These are phyloP conservation scores for Lipomyces anomalus DNA, from an alignment of 805 yeast species.

Conservation along the genomic window DNA sequence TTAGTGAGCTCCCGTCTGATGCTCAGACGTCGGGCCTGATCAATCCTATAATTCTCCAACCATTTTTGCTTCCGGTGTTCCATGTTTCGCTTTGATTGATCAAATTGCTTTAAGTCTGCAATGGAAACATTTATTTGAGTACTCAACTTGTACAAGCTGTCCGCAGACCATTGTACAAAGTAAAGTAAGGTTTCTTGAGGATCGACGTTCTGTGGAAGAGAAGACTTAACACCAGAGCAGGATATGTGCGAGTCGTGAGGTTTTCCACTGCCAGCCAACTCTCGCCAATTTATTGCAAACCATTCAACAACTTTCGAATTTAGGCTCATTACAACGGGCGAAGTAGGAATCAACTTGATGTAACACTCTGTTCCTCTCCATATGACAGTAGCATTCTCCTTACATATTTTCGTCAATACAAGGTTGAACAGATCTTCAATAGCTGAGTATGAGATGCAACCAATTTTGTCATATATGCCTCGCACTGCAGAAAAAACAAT, in stretches of 20 bases:
- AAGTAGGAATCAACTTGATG: constrained; percentile 8
- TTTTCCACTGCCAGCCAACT: neutral
- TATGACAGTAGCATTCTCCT: constrained; percentile 12
- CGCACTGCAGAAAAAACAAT: constrained; percentile 18
- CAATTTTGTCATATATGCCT: constrained; percentile 8
- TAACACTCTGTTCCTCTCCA: constrained; percentile 23
- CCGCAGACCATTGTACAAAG: constrained; percentile 16
- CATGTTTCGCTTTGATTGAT: constrained; percentile 4
- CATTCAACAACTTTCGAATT: constrained; percentile 7
- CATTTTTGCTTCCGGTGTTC: constrained; percentile 13
- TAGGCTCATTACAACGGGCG: constrained; percentile 11
- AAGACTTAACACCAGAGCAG: no score
- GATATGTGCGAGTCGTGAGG: neutral
- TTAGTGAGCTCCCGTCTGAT: constrained; percentile 12
- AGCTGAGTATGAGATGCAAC: constrained; percentile 13
- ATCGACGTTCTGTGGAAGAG: no score
- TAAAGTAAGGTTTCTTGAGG: constrained; percentile 1
- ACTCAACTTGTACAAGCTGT: constrained; percentile 11
- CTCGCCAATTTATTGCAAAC: constrained; percentile 16
- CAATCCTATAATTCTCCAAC: constrained; percentile 15
- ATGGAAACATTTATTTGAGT: constrained; percentile 11
- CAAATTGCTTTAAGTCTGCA: constrained; percentile 11
- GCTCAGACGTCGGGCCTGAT: constrained; percentile 12
- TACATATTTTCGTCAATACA: constrained; percentile 2
- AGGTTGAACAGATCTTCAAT: constrained; percentile 10